phyloP scores from a whole-genome alignment of 2,329 filamentous ascomycete species.

The Knufia petricola region DNA sequence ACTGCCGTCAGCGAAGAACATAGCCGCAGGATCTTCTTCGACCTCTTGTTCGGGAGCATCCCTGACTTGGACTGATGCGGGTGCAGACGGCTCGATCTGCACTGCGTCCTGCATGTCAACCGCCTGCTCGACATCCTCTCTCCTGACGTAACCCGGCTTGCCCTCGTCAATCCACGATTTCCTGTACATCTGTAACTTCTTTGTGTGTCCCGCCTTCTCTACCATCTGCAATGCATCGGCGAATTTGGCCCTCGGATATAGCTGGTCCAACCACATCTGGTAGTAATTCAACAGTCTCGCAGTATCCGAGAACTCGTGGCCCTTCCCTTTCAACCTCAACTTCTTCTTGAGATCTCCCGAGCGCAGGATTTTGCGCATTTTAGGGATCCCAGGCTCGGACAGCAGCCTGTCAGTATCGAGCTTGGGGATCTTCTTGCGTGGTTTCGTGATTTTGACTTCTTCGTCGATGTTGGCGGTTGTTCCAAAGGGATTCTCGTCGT shows the following conservation, averaged over 20 bases:
- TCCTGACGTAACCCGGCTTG: constrained; percentile 26
- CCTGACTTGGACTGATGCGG: not conserved
- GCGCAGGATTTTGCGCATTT: constrained; percentile 46
- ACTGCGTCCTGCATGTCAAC: constrained; percentile 13
- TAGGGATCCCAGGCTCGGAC: constrained; percentile 73
- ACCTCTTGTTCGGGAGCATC: not conserved
- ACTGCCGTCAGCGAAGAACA: constrained; percentile 4
- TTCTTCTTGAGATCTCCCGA: constrained; percentile 17
- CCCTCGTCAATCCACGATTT: constrained; percentile 75
- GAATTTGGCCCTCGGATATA: constrained; percentile 92
- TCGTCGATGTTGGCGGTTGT: constrained; percentile 82
- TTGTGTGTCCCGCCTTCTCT: constrained; percentile 85
- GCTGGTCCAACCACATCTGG: constrained; percentile 90
- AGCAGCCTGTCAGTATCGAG: constrained; percentile 79
- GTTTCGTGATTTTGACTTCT: constrained; percentile 72
- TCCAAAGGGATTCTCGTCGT: constrained; percentile 43
- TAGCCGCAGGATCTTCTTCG: not conserved
- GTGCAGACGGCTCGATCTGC: too few relatives aligned
- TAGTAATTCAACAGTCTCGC: constrained; percentile 77
- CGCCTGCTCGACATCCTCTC: constrained; percentile 8
- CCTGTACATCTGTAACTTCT: constrained; percentile 62
- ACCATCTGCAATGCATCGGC: constrained; percentile 81
- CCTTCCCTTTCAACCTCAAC: constrained; percentile 68
- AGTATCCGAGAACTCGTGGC: constrained; percentile 88
- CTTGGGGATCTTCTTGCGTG: constrained; percentile 68